Base-by-base conservation (phyloP, 495 filamentous ascomycete genomes). In the Acidomyces sp. region DNA sequence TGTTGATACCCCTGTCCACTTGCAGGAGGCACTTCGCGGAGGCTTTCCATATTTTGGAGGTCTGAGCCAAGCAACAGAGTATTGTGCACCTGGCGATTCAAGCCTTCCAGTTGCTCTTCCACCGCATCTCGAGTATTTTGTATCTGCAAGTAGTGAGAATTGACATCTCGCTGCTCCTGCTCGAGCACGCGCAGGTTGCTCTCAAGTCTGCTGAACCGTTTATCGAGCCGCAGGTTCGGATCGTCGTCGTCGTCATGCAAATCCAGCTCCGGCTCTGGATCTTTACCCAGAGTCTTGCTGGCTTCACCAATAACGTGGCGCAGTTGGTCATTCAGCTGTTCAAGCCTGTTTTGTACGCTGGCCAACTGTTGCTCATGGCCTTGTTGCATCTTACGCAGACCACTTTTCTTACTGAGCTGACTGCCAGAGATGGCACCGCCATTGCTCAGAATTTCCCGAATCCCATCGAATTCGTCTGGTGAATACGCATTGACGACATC, bases 401-500 rank as follows among this genome's bases (percentile, higher is more conserved):
- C 24, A 16, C 10, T 20, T 9, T 27, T 13, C 36, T 35, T 47
- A 28, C 41, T 39, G 21, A 46, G 37, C 5, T 37, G 47, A 18
- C 44, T 50, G 21, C 43, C 48, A 62, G 27, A 13, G 7, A 23
- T 22, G 1, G 37, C 25, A 3, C 38, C 31, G 20, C 16, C 33
- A 26, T 43, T 39, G 16, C 56, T 52, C 9, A 57, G 33, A 36
- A 62, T 57, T 20, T 55, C 60, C 54, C 49, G 54, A 59, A 61
- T 64, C 60, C 37, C 75, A 39, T 83, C 72, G 28, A 77, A 55
- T 39, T 76, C 69, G 44, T 92, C 82, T 1, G 79, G 68, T 2
- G 74, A 69, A 36, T 93, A 93, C 22, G 87, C 65, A 55, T 77
- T 87, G 43, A 78, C 68, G 42, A 92, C 83, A 48, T 92, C 82